phyloP scores from a whole-genome alignment of 2,329 filamentous ascomycete species.

The Beauveria sp. region DNA sequence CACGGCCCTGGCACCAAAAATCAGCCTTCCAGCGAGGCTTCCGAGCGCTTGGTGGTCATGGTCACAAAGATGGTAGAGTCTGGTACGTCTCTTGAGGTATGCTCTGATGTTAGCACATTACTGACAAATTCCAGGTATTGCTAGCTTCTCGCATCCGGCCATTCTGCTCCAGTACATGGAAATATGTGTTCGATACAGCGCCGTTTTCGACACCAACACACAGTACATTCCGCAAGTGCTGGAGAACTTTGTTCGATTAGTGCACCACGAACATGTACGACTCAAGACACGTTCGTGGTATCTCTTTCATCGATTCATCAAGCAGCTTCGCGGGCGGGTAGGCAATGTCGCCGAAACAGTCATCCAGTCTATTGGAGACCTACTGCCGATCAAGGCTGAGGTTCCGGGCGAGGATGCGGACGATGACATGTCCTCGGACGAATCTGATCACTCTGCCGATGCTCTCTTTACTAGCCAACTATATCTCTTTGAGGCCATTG shows the following conservation, averaged over 20 bases:
- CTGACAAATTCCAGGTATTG: conserved; percentile 52
- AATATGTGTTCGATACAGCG: conserved; percentile 88
- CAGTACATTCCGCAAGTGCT: conserved; percentile 77
- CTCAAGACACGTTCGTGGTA: conserved; percentile 94
- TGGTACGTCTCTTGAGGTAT: conserved; percentile 43
- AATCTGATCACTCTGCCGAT: conserved; percentile 83
- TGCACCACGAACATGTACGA: conserved; percentile 80
- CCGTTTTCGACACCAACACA: conserved; percentile 82
- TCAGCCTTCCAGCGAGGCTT: conserved; percentile 69
- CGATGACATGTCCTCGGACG: conserved; percentile 92
- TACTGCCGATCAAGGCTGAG: conserved; percentile 86
- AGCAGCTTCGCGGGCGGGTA: conserved; percentile 74
- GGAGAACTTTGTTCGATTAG: conserved; percentile 83
- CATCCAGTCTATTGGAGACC: conserved; percentile 80
- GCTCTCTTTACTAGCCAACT: conserved; percentile 86
- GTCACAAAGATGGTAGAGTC: conserved; percentile 95
- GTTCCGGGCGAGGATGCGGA: conserved; percentile 68
- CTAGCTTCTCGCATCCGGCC: conserved; percentile 79
- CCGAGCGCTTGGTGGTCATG: conserved; percentile 79
- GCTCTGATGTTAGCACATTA: conserved; percentile 16
- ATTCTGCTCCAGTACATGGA: conserved; percentile 98
- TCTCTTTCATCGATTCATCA: conserved; percentile 86
- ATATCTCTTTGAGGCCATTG: conserved; percentile 90
- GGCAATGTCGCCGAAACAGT: conserved; percentile 87
- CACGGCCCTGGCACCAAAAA: conserved; percentile 82